phyloP scores from a whole-genome alignment of 192 early-diverging fungal species.

The Mortierella hygrophila region DNA sequence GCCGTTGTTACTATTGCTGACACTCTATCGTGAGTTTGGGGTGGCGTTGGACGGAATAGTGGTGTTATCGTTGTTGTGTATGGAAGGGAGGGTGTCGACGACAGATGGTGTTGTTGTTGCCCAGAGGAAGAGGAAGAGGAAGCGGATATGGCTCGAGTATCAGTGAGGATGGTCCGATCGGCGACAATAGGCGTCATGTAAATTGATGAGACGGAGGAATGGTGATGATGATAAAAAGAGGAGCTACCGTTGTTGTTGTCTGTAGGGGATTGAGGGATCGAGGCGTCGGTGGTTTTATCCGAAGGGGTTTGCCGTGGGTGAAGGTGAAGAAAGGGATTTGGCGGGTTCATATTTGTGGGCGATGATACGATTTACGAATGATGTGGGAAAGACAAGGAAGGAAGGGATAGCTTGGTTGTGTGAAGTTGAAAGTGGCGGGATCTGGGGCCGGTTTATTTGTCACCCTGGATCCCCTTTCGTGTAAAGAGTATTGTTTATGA shows the following conservation, averaged over 20 bases:
- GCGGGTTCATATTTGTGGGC: background rate
- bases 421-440: background rate
- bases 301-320: background rate
- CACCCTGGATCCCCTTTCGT: background rate
- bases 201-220: background rate
- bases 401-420: background rate
- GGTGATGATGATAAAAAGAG: background rate
- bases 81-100: background rate
- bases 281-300: background rate
- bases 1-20: background rate
- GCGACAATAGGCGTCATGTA: background rate
- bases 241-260: background rate
- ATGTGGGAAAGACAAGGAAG: background rate
- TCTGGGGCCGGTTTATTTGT: conserved; percentile 2
- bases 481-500: background rate
- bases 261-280: too few species aligned
- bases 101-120: background rate
- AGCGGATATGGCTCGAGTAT: background rate
- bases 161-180: background rate
- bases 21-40: background rate
- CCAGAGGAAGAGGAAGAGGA: background rate
- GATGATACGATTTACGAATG: background rate
- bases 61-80: conserved; percentile 5
- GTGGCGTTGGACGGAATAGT: background rate
- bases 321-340: background rate